Evolutionary conservation across 345 rosid species (phyloP).

Genomic region (Stellera chamaejasme): DNA sequence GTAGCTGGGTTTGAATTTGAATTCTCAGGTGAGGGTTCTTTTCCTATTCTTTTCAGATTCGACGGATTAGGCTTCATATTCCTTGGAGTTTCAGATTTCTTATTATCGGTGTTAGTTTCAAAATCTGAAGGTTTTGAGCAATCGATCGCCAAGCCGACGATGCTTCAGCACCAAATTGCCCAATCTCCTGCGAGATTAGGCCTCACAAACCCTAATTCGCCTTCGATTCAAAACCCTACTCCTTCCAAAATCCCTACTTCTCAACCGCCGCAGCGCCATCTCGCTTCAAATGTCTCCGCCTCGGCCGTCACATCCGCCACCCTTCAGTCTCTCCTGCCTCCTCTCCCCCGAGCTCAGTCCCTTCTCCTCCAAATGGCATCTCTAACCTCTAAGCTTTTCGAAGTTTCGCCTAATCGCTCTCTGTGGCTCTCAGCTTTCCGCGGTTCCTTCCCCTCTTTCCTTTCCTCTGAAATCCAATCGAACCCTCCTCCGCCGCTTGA

Average conservation of each 20-base stretch:
- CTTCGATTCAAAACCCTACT: slow-evolving; percentile 55
- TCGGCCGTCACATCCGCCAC: slow-evolving; percentile 44
- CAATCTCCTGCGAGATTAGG: slow-evolving; percentile 90
- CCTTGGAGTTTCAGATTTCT: no score
- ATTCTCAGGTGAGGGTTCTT: no score
- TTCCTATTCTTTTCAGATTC: no score
- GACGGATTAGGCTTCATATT: no score
- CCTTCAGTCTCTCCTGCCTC: slow-evolving; percentile 82
- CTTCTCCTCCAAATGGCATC: slow-evolving; percentile 83
- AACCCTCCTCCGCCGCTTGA: slow-evolving; percentile 41
- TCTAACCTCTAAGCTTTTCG: slow-evolving; percentile 62
- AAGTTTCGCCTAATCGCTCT: slow-evolving; percentile 69
- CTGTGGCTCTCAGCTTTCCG: slow-evolving; percentile 73
- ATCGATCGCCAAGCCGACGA: slow-evolving; percentile 10
- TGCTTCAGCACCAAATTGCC: slow-evolving; percentile 80
- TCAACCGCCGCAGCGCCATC: slow-evolving; percentile 16
- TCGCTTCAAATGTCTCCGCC: slow-evolving; percentile 9
- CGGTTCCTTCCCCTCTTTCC: slow-evolving; percentile 68
- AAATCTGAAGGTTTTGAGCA: neutral
- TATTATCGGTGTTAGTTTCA: no score
- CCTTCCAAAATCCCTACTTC: slow-evolving; percentile 52
- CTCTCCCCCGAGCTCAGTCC: slow-evolving; percentile 73
- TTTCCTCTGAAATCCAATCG: slow-evolving; percentile 46
- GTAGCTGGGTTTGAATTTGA: no score
- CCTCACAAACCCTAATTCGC: slow-evolving; percentile 67